Conservation (phyloP, 345 rosid genomes). For the Gynandropsis gynandra region DNA sequence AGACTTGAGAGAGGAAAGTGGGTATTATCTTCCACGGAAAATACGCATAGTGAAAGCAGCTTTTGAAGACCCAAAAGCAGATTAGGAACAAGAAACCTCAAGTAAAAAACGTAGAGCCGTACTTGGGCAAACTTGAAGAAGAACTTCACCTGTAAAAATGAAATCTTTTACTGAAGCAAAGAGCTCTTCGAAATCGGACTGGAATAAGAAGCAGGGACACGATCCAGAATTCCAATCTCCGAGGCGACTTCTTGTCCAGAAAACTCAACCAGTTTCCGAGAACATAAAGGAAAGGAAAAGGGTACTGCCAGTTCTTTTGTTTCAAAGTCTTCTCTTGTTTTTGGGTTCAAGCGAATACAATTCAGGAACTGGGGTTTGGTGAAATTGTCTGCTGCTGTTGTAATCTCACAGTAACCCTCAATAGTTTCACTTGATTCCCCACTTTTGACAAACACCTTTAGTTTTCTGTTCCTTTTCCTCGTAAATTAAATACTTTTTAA, state of each 20-base stretch:
- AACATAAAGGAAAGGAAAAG: too few species aligned
- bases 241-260: slow-evolving; percentile 30
- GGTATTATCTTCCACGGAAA: slow-evolving; percentile 14
- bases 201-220: slow-evolving; percentile 28
- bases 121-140: slow-evolving; percentile 12
- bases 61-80: slow-evolving; percentile 19
- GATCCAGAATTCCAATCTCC: slow-evolving; percentile 25
- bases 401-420: too few species aligned
- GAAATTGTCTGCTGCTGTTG: too few species aligned
- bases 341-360: too few species aligned
- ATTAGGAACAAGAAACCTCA: slow-evolving; percentile 16
- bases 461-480: too few species aligned
- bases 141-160: slow-evolving; percentile 21
- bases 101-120: neutral
- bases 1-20: slow-evolving; percentile 24
- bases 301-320: too few species aligned
- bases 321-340: too few species aligned
- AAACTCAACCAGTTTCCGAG: slow-evolving; percentile 6
- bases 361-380: too few species aligned
- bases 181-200: slow-evolving; percentile 28
- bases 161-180: slow-evolving; percentile 23
- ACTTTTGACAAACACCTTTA: too few species aligned
- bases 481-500: too few species aligned
- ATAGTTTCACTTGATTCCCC: too few species aligned
- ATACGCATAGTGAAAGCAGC: slow-evolving; percentile 3